Base-by-base conservation (phyloP, 2,329 filamentous ascomycete genomes). In the Penicillium sp. region DNA sequence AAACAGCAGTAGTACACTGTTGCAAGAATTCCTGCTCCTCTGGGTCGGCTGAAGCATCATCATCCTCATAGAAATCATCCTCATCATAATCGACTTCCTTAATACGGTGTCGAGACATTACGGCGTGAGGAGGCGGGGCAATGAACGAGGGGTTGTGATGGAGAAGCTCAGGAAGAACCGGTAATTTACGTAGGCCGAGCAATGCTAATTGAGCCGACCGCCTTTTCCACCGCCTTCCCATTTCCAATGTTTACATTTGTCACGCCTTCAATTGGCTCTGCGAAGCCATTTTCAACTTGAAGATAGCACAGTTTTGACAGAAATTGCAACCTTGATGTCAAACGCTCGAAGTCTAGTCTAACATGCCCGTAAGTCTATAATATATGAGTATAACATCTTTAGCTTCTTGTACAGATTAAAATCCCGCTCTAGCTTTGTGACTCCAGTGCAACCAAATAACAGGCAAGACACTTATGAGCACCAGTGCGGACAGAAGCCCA, bases 1-100 rank as follows among this genome's bases (percentile, higher is more conserved):
- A 82, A 35, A 95, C 88, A 61, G 87, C 80, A 37, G 81, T 78
- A 0, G 87, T 90, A 48, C 86, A 88, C 37, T 83, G 73, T 37
- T 82, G 80, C 82, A 95, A 83, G 58, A 82, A 77, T 61, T 81
- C 79, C 69, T 74, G 70, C 57, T 78, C 77, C 62, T 77, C 75
- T 9, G 73, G 71, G 36, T 77, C 75, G 9, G 72, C 64, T n/a
- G 71, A 72, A 17, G 73, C 71, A 19, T 75, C 74, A 33, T 77
- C 73, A 11, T 74, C 70, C 31, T 72, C 68, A 25, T 74, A 66
- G 19, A 56, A 62, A 40, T 76, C 74, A 26, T 76, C 75, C 16
- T 77, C 74, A 28, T 77, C 75, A 56, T 75, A 75, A 31, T 67
- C 69, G 38, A 79, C 64, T 36, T 72, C 73, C 58, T 79, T 79